Evolutionary conservation across 2,329 filamentous ascomycete genomes (phyloP), one percentile per base, ranked within the genome.

Genomic region (Cordyceps militaris): DNA sequence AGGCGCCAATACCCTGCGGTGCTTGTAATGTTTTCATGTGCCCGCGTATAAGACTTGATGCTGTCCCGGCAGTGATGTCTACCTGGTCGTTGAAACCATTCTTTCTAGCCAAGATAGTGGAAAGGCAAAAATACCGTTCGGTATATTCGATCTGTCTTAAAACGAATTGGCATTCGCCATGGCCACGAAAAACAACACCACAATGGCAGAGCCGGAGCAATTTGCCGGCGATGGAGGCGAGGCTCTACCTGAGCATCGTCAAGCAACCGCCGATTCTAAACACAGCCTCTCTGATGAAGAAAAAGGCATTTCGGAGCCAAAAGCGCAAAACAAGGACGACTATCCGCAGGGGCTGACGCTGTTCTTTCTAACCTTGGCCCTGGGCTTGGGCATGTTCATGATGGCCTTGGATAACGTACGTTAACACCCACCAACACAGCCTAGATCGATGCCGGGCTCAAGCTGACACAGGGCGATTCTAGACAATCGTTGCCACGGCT

Each of bases 401-500:
- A 51, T 40, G 48, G 48, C 48, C 34, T 40, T 51, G 21, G 48
- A 51, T 21, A 51, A 51, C 28, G 48, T 51, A n/a, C 10, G 48
- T 40, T 4, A 6, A 4, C 32, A 34, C 21, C 3, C 16, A 32
- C 34, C 46, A 19, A 43, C 21, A 24, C 14, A 21, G 2, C 40
- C 40, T 19, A 19, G 38, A 19, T 24, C 3, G 10, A 21, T 14
- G 3, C 19, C 16, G 14, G 16, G 14, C 40, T 43, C 8, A 13
- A 43, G 10, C 11, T 14, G 14, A 24, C n/a, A n/a, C n/a, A n/a
- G n/a, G n/a, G n/a, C n/a, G n/a, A 38, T n/a, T 38, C 34, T n/a
- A 74, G 67, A 74, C 73, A 4, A 76, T 76, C 58, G 69, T 76
- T 40, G 74, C 73, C 3, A 76, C 73, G 0, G 74, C 74, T 7